Conservation (phyloP, 2,329 filamentous ascomycete genomes). For the Claviceps capensis region DNA sequence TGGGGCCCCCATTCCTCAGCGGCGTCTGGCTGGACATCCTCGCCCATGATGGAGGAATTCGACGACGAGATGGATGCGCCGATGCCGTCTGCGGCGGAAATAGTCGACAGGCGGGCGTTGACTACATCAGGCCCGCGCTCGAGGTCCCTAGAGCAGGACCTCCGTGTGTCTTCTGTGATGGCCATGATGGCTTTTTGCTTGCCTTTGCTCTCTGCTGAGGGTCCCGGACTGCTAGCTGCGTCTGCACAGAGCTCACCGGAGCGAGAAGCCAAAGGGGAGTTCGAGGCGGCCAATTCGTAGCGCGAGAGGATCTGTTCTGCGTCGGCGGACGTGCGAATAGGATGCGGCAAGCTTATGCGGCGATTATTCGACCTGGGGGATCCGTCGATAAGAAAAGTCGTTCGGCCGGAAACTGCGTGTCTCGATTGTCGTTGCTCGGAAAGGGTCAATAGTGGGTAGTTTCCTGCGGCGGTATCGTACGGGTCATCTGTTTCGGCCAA, state of each 20-base stretch:
- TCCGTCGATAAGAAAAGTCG: conserved; percentile 38
- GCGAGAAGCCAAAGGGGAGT: background rate
- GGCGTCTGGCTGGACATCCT: conserved; percentile 50
- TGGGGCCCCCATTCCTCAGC: conserved; percentile 82
- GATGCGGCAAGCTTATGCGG: conserved; percentile 39
- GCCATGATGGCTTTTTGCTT: conserved; percentile 37
- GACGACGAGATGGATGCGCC: conserved; percentile 42
- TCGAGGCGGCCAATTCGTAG: conserved; percentile 5
- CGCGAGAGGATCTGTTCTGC: conserved; percentile 26
- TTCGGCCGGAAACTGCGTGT: conserved; percentile 27
- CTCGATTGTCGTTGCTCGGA: conserved; percentile 35
- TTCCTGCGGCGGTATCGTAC: conserved; percentile 25
- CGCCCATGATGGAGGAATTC: conserved; percentile 48
- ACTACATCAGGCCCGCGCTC: conserved; percentile 38
- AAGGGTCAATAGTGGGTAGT: conserved; percentile 38
- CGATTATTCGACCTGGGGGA: conserved; percentile 29
- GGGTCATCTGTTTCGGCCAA: conserved; percentile 23
- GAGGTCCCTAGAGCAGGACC: conserved; percentile 35
- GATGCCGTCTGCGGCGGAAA: conserved; percentile 36
- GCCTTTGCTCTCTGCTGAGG: conserved; percentile 27
- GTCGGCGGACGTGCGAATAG: conserved; percentile 41
- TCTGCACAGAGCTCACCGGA: background rate
- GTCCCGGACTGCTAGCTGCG: background rate
- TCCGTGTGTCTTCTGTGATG: conserved; percentile 19
- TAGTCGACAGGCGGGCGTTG: conserved; percentile 31